These are phyloP conservation scores for Eruca vesicaria DNA, from an alignment of 441 rosid species.

Conservation along the genomic window DNA sequence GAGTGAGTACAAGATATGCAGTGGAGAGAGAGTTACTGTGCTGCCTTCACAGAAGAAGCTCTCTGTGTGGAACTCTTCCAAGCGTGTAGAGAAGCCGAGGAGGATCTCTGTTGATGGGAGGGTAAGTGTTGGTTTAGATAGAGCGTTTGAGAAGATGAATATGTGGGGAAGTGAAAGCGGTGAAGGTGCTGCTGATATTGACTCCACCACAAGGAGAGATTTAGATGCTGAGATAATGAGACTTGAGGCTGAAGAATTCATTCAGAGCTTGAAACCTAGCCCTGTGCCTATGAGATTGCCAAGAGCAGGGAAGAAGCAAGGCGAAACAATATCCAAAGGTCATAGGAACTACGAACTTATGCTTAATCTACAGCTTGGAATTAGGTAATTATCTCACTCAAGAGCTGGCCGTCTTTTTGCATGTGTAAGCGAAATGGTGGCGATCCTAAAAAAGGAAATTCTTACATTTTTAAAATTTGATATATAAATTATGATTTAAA, in stretches of 20 bases:
- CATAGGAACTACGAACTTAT: constrained; percentile 49
- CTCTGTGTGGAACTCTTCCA: constrained; percentile 65
- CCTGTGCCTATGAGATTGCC: constrained; percentile 42
- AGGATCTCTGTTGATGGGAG: constrained; percentile 63
- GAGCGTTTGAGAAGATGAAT: constrained; percentile 52
- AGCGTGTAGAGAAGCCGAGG: constrained; percentile 43
- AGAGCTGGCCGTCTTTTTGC: background rate
- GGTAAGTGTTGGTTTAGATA: constrained; percentile 51
- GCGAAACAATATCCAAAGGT: constrained; percentile 45
- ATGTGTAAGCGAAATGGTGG: background rate
- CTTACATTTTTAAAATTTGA: background rate
- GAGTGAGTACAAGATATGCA: constrained; percentile 34
- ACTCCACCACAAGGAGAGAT: constrained; percentile 36
- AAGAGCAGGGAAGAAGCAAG: constrained; percentile 44
- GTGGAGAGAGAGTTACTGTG: constrained; percentile 48
- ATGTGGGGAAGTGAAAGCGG: constrained; percentile 50
- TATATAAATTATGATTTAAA: background rate
- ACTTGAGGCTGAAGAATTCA: constrained; percentile 28
- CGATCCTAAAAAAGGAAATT: background rate
- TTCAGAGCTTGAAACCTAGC: constrained; percentile 26
- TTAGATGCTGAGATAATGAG: constrained; percentile 42
- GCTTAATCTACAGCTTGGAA: constrained; percentile 51
- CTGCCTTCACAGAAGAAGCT: constrained; percentile 65
- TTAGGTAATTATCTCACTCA: constrained; percentile 26
- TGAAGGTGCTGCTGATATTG: constrained; percentile 34